Base-by-base conservation (phyloP, 768 basidiomycete genomes). In the Lactifluus pinguis region DNA sequence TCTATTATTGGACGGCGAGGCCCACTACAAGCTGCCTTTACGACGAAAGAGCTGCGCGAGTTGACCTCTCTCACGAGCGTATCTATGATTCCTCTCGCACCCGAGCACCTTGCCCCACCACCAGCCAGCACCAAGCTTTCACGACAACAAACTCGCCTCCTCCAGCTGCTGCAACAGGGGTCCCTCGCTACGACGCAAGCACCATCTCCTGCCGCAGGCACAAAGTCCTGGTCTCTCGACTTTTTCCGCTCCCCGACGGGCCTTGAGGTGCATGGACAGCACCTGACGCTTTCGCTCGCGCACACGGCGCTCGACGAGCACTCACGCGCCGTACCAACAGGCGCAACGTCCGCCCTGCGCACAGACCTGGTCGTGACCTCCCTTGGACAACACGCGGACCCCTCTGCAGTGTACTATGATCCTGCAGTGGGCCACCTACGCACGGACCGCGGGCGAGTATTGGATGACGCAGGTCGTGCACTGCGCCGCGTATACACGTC, bases 341-440 rank as follows among this genome's bases (percentile, higher is more conserved):
- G 82, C 1, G 75, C 77, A 67, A 77, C 76, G 32, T 34, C 32
- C 32, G 4, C 32, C 32, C 32, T 83, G 8, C 62, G 71, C 25
- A 92, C 94, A 2, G 87, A 87, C 62, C 80, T 95, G 60, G 86
- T 97, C 21, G 76, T 97, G 32, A 38, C 38, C 38, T 38, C 90
- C 14, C 81, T 98, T 14, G 95, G 95, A 19, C 95, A 97, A 74
- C 83, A 81, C 57, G 80, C 79, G 0, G 90, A 92, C 53, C 83
- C 86, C 50, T 74, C 70, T 13, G 73, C 69, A 38, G 73, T 77
- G 32, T 94, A 79, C 75, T 85, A 11, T 11, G 38, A 10, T 11
- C 38, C 81, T 0, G 68, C 72, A 1, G 69, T 82, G 4, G 73
- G 87, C 92, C 2, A 84, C 82, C 38, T 10, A 13, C 38, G 38